A percentile compares a stretch with the other conserved stretches of the same genome.
phyloP scores from a whole-genome alignment of 2,329 filamentous ascomycete species.

The Saccharata proteae region DNA sequence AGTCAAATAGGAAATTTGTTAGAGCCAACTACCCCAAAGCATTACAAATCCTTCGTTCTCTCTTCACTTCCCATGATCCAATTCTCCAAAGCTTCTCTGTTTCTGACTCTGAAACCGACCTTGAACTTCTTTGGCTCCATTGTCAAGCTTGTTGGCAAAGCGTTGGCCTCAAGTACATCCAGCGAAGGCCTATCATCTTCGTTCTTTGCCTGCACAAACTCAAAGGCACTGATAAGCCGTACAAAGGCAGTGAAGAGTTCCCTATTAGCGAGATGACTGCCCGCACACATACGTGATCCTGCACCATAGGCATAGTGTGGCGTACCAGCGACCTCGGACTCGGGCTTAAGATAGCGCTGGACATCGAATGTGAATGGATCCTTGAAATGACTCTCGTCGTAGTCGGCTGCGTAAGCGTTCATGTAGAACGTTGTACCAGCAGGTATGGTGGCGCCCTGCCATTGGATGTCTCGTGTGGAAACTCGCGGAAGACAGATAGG shows the following conservation, averaged over 20 bases:
- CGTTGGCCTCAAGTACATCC: conserved; percentile 34
- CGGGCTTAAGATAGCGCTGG: conserved; percentile 50
- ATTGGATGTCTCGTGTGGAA: conserved; percentile 60
- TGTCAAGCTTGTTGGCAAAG: conserved; percentile 35
- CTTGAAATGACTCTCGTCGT: conserved; percentile 57
- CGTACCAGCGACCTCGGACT: conserved; percentile 31
- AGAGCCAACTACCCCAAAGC: no score
- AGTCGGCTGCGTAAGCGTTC: conserved; percentile 65
- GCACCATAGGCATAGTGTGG: conserved; percentile 39
- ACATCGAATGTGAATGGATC: conserved; percentile 52
- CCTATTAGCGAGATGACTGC: conserved; percentile 31
- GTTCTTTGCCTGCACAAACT: conserved; percentile 30
- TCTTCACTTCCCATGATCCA: conserved; percentile 38
- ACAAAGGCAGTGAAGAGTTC: conserved; percentile 36
- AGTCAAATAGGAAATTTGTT: no score
- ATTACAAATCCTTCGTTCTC: conserved; percentile 29
- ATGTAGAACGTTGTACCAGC: conserved; percentile 71
- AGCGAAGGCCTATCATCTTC: conserved; percentile 29
- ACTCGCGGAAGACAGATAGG: conserved; percentile 65
- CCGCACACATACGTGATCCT: conserved; percentile 34
- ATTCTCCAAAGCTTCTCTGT: conserved; percentile 27
- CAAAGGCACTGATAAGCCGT: conserved; percentile 35
- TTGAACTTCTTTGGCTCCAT: conserved; percentile 41
- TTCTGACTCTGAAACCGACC: conserved; percentile 33
- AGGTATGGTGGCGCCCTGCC: conserved; percentile 55